A percentile compares a stretch with the other conserved stretches of the same genome.
phyloP scores from a whole-genome alignment of 1,284 basidiomycete genomes.

The Trichosporon sp. region DNA sequence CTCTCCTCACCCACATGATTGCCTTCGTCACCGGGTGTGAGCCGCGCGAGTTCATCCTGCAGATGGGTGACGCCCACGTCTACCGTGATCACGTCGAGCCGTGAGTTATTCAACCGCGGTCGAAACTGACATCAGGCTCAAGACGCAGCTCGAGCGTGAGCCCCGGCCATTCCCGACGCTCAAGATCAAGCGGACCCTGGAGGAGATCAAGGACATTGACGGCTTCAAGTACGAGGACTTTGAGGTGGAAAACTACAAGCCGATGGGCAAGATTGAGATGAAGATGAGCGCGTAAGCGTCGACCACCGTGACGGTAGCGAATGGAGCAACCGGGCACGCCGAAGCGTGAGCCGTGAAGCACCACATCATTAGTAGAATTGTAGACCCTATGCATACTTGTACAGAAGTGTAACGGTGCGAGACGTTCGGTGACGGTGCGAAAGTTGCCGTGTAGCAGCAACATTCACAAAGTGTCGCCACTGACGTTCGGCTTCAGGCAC shows the following conservation, averaged over 20 bases:
- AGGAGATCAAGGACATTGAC: slow-evolving; percentile 62
- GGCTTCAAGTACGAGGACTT: slow-evolving; percentile 78
- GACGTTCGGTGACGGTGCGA: too few species aligned
- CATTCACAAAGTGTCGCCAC: too few species aligned
- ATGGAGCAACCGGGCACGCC: not conserved
- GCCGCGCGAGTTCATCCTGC: slow-evolving; percentile 81
- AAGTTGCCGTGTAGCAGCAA: too few species aligned
- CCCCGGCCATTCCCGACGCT: slow-evolving; percentile 82
- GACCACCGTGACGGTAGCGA: not conserved
- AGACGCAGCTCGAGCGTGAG: slow-evolving; percentile 70
- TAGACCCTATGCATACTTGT: not conserved
- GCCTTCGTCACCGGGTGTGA: slow-evolving; percentile 82
- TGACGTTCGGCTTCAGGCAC: not conserved
- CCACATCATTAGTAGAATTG: not conserved
- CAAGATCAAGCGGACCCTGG: slow-evolving; percentile 59
- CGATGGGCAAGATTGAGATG: slow-evolving; percentile 84
- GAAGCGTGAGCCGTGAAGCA: not conserved
- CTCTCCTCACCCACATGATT: slow-evolving; percentile 93
- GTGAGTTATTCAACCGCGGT: slow-evolving; percentile 5
- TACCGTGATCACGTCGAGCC: slow-evolving; percentile 90
- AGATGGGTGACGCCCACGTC: slow-evolving; percentile 95
- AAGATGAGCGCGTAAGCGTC: slow-evolving; percentile 77
- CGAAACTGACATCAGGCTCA: slow-evolving; percentile 47
- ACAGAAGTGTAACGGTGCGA: not conserved
- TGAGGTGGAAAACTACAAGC: slow-evolving; percentile 77